Base-by-base conservation (phyloP, 2,329 filamentous ascomycete species). In the Aspergillus tamarii region DNA sequence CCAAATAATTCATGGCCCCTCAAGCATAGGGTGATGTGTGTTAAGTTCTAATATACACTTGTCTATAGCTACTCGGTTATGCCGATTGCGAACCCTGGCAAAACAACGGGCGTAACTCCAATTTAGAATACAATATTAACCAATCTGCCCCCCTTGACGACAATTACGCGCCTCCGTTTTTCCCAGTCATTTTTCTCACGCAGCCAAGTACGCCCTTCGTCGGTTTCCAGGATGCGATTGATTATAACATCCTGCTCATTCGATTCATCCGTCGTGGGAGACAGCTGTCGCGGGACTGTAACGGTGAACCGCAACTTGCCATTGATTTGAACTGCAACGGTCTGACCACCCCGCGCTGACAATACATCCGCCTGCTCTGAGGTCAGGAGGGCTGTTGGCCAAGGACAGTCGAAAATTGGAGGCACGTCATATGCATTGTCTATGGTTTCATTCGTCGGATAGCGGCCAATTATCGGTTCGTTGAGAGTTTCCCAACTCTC, bases 221-320 rank as follows among this genome's bases (percentile, higher is more conserved):
- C 80, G 1, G 87, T 89, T 62, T 84, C 80, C 55, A 91, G 72
- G 7, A 95, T 84, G 67, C 87, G 82, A 4, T 79, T 78, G 2
- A 89, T 79, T 53, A 94, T 81, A 85, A 88, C 93, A 14, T 83
- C 79, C 63, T 84, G 80, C n/a, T 64, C 67, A 28, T 66, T 55
- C 3, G 66, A 1, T 14, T 67, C 23, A 16, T 60, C 28, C 23
- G 66, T 67, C 30, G 87, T 70, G 1, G 76, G 76, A 0, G 73
- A 72, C 4, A 84, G 76, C 50, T 84, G 80, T 32, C 83, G 82
- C 0, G 87, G 83, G 28, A 95, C 87, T 2, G 88, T 82, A n/a
- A 90, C 84, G 0, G 86, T 86, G 66, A 89, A 89, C 43, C 87
- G 88, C 66, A 91, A 77, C 76, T 90, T 93, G n/a, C 93, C 92